These are phyloP conservation scores for Isoetes engelmannii DNA, from an alignment of 83 land plant genomes.

Conservation along the genomic window DNA sequence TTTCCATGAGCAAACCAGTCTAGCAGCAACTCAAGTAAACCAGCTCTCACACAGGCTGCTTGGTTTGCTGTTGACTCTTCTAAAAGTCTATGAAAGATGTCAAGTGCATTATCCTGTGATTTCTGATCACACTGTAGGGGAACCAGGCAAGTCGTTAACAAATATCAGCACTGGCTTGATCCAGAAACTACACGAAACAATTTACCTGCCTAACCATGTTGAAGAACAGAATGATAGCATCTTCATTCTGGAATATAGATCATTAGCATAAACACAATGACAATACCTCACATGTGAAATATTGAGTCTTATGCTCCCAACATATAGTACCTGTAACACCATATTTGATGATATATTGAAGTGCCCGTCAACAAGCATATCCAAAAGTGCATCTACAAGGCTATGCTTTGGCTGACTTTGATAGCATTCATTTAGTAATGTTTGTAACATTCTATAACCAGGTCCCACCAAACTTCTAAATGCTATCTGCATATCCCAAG, in stretches of 20 bases:
- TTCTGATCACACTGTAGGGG: constrained; percentile 62
- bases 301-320: no score
- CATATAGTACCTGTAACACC: constrained; percentile 57
- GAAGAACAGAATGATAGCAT: constrained; percentile 68
- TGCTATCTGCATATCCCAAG: constrained; percentile 40
- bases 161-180: neutral
- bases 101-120: constrained; percentile 56
- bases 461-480: constrained; percentile 81
- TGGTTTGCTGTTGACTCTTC: constrained; percentile 80
- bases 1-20: constrained; percentile 80
- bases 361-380: constrained; percentile 89
- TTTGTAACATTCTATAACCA: constrained; percentile 78
- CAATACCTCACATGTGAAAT: no score
- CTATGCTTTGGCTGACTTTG: constrained; percentile 55
- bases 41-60: constrained; percentile 79
- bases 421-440: constrained; percentile 62
- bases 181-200: neutral
- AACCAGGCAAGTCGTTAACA: constrained; percentile 16
- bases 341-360: constrained; percentile 41
- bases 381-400: constrained; percentile 66
- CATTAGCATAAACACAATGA: neutral
- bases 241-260: constrained; percentile 70
- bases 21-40: constrained; percentile 74
- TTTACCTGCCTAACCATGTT: constrained; percentile 66
- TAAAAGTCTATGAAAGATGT: constrained; percentile 51